Evolutionary conservation across 805 yeast species (phyloP).

Genomic region (Cyberlindnera maritima): DNA sequence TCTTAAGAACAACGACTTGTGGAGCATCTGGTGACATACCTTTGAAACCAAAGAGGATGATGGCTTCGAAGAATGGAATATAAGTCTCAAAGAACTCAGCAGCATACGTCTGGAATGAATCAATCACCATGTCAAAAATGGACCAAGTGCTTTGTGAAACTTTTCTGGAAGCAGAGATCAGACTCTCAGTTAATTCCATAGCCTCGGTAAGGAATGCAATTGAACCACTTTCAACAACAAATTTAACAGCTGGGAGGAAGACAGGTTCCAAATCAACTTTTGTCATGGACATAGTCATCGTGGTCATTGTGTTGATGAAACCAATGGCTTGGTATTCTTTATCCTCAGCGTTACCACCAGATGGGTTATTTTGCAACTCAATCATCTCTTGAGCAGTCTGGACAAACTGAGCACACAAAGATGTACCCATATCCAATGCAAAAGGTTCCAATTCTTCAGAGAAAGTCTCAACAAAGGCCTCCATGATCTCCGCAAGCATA

Average conservation of each 20-base stretch:
- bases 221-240: constrained; percentile 56
- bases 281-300: constrained; percentile 69
- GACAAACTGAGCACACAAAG: constrained; percentile 60
- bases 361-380: constrained; percentile 32
- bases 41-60: constrained; percentile 49
- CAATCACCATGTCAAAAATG: constrained; percentile 44
- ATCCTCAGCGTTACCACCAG: constrained; percentile 39
- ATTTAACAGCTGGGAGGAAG: constrained; percentile 56
- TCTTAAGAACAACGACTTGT: constrained; percentile 18
- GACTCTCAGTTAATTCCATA: constrained; percentile 60
- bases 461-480: constrained; percentile 87
- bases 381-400: constrained; percentile 53
- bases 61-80: constrained; percentile 53
- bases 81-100: constrained; percentile 56
- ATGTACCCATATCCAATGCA: constrained; percentile 62
- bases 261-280: constrained; percentile 50
- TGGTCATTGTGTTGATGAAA: constrained; percentile 65
- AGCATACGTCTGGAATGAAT: constrained; percentile 58
- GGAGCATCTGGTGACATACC: constrained; percentile 17
- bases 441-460: constrained; percentile 87
- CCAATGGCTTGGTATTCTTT: constrained; percentile 71
- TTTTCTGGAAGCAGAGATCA: constrained; percentile 46
- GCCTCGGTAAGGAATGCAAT: constrained; percentile 60
- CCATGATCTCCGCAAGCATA: constrained; percentile 86
- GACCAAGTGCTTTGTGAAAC: constrained; percentile 53